Evolutionary conservation across 192 early-diverging fungal species (phyloP).

Genomic region (Phlyctochytrium planicorne): DNA sequence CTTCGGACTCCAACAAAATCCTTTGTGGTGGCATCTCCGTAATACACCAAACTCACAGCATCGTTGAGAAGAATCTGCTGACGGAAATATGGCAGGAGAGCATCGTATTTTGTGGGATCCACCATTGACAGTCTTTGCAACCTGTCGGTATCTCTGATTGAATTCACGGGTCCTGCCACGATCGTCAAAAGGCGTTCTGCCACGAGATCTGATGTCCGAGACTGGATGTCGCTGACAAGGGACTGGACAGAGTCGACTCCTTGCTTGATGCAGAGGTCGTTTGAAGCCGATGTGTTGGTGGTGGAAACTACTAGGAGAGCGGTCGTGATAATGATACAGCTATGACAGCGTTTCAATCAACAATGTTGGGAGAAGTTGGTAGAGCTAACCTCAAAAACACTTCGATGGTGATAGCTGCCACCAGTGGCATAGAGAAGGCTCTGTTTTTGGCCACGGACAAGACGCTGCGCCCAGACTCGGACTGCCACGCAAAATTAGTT

Average conservation of each 20-base stretch:
- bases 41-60: conserved; percentile 1
- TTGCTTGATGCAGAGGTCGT: conserved; percentile 1
- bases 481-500: too few relatives aligned
- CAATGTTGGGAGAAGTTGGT: background rate
- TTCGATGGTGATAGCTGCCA: background rate
- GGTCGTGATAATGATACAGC: background rate
- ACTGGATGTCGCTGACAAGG: background rate
- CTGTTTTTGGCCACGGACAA: too few relatives aligned
- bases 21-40: background rate
- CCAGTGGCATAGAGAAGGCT: background rate
- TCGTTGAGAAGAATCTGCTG: background rate
- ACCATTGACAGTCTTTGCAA: background rate
- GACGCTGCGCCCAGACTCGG: too few relatives aligned
- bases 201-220: background rate
- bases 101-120: background rate
- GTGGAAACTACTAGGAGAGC: background rate
- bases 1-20: background rate
- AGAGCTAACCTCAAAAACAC: background rate
- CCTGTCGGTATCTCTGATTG: background rate
- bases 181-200: background rate
- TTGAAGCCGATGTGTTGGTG: background rate
- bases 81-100: background rate
- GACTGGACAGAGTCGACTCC: background rate
- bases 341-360: background rate
- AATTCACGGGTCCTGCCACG: background rate